A percentile compares a stretch with the other conserved stretches of the same genome.
Conservation (phyloP, 345 rosid genomes). For the Excoecaria agallocha region DNA sequence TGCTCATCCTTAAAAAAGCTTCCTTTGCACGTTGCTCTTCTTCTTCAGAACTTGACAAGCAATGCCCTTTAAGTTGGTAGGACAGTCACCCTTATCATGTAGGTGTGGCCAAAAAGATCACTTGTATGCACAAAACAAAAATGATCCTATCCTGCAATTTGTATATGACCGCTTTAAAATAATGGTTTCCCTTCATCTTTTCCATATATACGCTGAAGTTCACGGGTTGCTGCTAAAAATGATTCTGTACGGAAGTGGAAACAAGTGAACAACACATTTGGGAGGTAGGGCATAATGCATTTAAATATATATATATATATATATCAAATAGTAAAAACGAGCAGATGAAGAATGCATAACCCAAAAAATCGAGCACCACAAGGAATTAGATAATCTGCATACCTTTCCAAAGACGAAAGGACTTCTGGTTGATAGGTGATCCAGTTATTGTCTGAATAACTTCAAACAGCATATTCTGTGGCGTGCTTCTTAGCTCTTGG, state of each 20-base stretch:
- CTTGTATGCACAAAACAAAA: conserved; percentile 39
- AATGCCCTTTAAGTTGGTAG: conserved; percentile 13
- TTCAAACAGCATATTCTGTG: conserved; percentile 51
- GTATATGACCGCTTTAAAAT: conserved; percentile 25
- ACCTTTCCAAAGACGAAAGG: conserved; percentile 62
- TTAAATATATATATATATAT: too few relatives aligned
- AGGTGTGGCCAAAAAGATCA: conserved; percentile 19
- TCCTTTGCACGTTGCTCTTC: conserved; percentile 5
- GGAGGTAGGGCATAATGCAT: not conserved
- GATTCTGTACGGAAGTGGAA: conserved; percentile 35
- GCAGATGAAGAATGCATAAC: not conserved
- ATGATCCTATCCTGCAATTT: conserved; percentile 34
- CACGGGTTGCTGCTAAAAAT: conserved; percentile 54
- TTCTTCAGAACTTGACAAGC: conserved; percentile 18
- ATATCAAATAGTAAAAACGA: too few relatives aligned
- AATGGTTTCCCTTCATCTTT: conserved; percentile 41
- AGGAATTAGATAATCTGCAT: conserved; percentile 3
- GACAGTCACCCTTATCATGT: conserved; percentile 25
- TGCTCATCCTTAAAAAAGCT: conserved; percentile 5
- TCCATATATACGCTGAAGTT: conserved; percentile 61
- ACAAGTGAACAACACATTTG: not conserved
- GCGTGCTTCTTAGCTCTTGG: conserved; percentile 60
- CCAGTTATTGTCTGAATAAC: conserved; percentile 55
- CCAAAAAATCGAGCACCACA: conserved; percentile 11
- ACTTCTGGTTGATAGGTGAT: conserved; percentile 54